Evolutionary conservation across 1,284 basidiomycete genomes (phyloP), one percentile per base, ranked within the genome.

Genomic region (Pyrrhoderma noxium): DNA sequence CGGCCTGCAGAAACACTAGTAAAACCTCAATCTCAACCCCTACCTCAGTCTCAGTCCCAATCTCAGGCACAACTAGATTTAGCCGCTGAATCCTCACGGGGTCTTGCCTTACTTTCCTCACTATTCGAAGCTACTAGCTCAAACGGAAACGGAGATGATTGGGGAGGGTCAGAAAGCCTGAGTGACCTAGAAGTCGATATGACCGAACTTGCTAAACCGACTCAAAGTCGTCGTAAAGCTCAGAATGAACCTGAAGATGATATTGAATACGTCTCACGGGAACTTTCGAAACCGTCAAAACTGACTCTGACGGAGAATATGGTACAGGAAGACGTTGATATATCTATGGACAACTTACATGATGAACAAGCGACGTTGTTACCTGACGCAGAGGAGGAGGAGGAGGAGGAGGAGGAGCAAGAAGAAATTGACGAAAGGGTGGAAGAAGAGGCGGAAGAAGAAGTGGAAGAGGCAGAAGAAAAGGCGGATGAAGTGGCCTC

Each of bases 161-260:
- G 80, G 82, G 71, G 70, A 14, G 77, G 74, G 2, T 62, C 65
- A 37, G 80, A 84, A 62, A 77, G 73, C 51, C 62, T 78, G 3
- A 74, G 67, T 8, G 70, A 71, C 41, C 55, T 59, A 25, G 82
- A 80, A 16, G 64, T 77, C 39, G 74, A 77, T 43, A 70, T 34
- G 16, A 31, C 4, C 39, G 23, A 22, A 23, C 27, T 5, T 31
- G 11, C 27, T 11, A 11, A 11, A 5, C 11, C 27, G 11, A 31
- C 27, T 5, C 27, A 11, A 31, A 25, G 13, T n/a, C 16, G 25
- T 18, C 19, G n/a, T 16, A 37, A 37, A 16, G 7, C 21, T 40
- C n/a, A 8, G 38, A 40, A 16, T 5, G 21, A 9, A 18, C 22
- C 16, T 23, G 22, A 40, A 8, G 39, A 22, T n/a, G 51, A 52